Evolutionary conservation across 495 filamentous ascomycete genomes (phyloP).

Genomic region (Aspergillus nidulans): DNA sequence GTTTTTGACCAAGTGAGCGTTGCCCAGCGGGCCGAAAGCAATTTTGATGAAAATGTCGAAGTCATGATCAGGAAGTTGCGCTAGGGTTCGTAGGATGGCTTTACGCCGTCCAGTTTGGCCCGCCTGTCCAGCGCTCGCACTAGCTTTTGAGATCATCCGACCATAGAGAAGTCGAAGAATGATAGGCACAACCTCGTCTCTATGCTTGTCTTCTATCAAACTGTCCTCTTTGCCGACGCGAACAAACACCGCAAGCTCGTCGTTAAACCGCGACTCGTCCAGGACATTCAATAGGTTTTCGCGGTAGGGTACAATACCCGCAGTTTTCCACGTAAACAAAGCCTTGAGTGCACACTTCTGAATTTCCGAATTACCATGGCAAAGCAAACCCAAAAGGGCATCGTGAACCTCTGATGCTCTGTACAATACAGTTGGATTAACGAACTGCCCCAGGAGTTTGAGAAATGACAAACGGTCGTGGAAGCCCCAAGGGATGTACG

Average conservation of each 20-base stretch:
- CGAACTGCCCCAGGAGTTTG: constrained; percentile 75
- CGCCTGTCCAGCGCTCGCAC: constrained; percentile 45
- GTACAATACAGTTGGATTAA: constrained; percentile 78
- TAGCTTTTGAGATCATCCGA: constrained; percentile 75
- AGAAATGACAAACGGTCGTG: constrained; percentile 80
- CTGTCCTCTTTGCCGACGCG: constrained; percentile 66
- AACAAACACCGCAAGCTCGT: constrained; percentile 83
- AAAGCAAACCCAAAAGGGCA: constrained; percentile 65
- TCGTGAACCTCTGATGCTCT: constrained; percentile 71
- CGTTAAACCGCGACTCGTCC: constrained; percentile 86
- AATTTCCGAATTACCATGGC: constrained; percentile 83
- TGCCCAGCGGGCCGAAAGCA: constrained; percentile 64
- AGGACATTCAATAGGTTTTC: constrained; percentile 84
- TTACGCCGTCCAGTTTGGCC: constrained; percentile 63
- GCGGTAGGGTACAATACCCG: constrained; percentile 70
- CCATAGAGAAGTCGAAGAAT: constrained; percentile 87
- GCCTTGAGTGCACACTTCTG: constrained; percentile 81
- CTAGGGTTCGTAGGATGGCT: constrained; percentile 57
- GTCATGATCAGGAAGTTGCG: constrained; percentile 58
- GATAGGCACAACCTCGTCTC: constrained; percentile 69
- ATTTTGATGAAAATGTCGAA: constrained; percentile 78
- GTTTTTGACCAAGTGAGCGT: constrained; percentile 52
- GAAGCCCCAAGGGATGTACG: constrained; percentile 46
- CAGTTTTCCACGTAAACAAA: constrained; percentile 81
- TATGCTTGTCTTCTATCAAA: constrained; percentile 68